Base-by-base conservation (phyloP, 768 basidiomycete genomes). In the Lactarius akahatsu region DNA sequence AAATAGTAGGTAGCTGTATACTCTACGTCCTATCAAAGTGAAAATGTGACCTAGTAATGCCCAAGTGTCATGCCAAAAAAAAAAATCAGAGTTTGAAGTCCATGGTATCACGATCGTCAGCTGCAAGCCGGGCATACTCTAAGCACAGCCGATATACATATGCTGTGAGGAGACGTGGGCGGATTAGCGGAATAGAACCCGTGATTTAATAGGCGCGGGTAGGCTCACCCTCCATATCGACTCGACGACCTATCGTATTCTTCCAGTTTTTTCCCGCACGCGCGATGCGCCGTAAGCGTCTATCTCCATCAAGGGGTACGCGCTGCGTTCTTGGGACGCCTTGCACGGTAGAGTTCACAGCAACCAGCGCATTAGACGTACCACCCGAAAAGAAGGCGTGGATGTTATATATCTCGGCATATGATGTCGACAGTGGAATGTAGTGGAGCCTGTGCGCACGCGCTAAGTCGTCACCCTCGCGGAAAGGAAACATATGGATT, bases 201-300 rank as follows among this genome's bases (percentile, higher is more conserved):
- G 61, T 59, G 38, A 28, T 52, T n/a, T n/a, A n/a, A 63, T 50
- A 52, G 38, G 32, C 59, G 59, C 59, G 59, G 32, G 6, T 7
- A 36, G 57, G 78, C 86, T 69, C 68, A 93, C 94, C 90, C 84
- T 98, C 93, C 91, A 97, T 94, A 78, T 98, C 96, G 63, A 89
- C 81, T 63, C 83, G 86, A 59, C 96, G 78, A 32, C 92, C 93
- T 23, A 93, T 83, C 0, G 86, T 90, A 72, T 85, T 83, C 76
- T 91, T 94, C 96, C 96, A 98, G 65, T 91, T 84, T 73, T 94
- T 88, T n/a, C 96, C 96, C 1, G 94, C 93, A 52, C 88, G 80
- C 0, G 96, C 96, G 45, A 98, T 96, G 71, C 91, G 84, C 45
- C 87, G 80, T 63, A 95, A 78, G 57, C 88, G 82, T 32, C 80